Percentiles rank a stretch among this genome's conserved stretches.
Evolutionary conservation across 495 filamentous ascomycete genomes (phyloP).

Genomic region (Tuber melanosporum): DNA sequence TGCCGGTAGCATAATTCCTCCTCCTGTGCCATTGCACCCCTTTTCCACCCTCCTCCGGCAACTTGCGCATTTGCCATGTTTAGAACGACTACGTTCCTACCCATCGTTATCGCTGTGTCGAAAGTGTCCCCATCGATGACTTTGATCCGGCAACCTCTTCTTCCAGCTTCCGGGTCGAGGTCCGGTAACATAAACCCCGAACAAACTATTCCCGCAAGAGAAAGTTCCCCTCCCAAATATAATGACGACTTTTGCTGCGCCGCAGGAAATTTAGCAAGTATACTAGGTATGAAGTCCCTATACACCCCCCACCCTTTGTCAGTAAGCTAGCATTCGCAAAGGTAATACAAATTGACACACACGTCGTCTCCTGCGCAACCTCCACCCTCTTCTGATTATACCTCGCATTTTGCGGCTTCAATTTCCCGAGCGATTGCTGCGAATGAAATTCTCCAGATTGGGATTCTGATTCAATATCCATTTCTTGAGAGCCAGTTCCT

Average conservation of each 20-base stretch:
- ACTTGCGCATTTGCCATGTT: constrained; percentile 54
- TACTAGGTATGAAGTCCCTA: constrained; percentile 22
- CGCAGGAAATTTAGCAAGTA: constrained; percentile 18
- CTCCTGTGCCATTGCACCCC: constrained; percentile 56
- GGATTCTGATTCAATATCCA: background rate
- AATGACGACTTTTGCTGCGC: constrained; percentile 8
- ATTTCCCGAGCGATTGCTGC: constrained; percentile 3
- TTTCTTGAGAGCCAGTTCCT: background rate
- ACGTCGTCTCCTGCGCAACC: constrained; percentile 28
- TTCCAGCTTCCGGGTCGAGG: constrained; percentile 16
- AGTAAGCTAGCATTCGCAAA: background rate
- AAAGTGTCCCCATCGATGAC: constrained; percentile 52
- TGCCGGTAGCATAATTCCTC: constrained; percentile 57
- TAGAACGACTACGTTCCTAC: constrained; percentile 50
- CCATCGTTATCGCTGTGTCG: constrained; percentile 48
- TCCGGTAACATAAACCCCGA: constrained; percentile 18
- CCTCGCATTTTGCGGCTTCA: constrained; percentile 8
- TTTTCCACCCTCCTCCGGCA: constrained; percentile 54
- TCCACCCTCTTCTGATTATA: constrained; percentile 18
- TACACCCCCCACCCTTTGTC: background rate
- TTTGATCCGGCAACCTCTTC: constrained; percentile 19
- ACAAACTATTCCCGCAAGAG: constrained; percentile 7
- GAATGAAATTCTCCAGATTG: background rate
- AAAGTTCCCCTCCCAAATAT: constrained; percentile 5
- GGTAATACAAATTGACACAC: constrained; percentile 7